phyloP scores from a whole-genome alignment of 176 grass and related monocot species.

The Oryza meyeriana region DNA sequence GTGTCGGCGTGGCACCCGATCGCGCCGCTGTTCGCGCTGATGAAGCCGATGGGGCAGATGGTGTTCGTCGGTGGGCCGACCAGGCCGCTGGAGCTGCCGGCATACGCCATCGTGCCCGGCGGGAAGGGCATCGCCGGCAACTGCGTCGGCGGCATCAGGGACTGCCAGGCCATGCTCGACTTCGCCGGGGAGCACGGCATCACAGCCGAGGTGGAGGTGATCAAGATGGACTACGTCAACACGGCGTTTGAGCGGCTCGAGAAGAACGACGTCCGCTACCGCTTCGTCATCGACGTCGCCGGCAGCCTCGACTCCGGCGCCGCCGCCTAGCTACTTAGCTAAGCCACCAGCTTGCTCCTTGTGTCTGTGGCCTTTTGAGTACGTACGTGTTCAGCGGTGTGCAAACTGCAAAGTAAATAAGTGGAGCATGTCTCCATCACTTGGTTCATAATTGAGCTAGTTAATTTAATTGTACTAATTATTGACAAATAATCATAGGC shows the following conservation, averaged over 20 bases:
- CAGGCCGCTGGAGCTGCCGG: slow-evolving; percentile 59
- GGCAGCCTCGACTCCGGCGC: slow-evolving; percentile 22
- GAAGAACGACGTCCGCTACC: slow-evolving; percentile 67
- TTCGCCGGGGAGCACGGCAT: slow-evolving; percentile 59
- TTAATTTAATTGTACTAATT: neutral
- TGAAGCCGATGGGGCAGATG: slow-evolving; percentile 61
- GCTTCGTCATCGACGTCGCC: slow-evolving; percentile 57
- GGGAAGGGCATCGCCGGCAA: slow-evolving; percentile 59
- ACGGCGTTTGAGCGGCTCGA: slow-evolving; percentile 56
- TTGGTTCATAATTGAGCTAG: neutral
- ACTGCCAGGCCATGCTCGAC: slow-evolving; percentile 65
- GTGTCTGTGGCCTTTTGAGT: too few relatives aligned
- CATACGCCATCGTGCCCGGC: slow-evolving; percentile 48
- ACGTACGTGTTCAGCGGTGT: too few relatives aligned
- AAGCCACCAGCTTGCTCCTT: neutral
- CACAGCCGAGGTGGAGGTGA: slow-evolving; percentile 57
- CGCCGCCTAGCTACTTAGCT: neutral
- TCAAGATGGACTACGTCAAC: slow-evolving; percentile 75
- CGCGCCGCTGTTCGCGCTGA: slow-evolving; percentile 40
- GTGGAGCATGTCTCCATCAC: neutral
- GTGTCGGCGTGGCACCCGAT: slow-evolving; percentile 63
- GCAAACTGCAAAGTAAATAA: neutral
- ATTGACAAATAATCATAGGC: neutral
- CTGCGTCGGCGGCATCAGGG: slow-evolving; percentile 49
- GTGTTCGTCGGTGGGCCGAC: slow-evolving; percentile 54